Base-by-base conservation (phyloP, 768 basidiomycete genomes). In the Leucogyrophana mollusca region DNA sequence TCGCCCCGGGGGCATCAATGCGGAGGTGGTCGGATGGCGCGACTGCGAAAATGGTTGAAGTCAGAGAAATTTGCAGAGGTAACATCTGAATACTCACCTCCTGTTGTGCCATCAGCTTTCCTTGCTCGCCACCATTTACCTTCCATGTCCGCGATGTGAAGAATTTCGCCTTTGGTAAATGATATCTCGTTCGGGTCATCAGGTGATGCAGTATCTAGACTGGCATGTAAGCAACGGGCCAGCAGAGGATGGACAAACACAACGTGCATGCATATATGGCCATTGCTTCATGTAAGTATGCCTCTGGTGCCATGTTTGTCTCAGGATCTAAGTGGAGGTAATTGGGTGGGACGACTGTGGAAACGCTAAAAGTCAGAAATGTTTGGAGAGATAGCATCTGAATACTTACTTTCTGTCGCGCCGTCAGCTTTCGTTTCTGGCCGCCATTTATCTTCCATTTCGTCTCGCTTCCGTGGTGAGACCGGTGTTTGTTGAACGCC, bases 161-260 rank as follows among this genome's bases (percentile, higher is more conserved):
- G 79, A 34, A 92, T 73, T 59, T 97, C 94, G 44, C 93, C 92
- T 65, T 97, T 97, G 42, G 71, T 59, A 66, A 99, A 97, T 39
- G 90, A 90, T 32, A 99, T 87, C 69, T 99, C 96, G 61, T 90
- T 96, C 10, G 94, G 90, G 65, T 99, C 96, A 47, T 97, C 94
- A 22, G 88, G 73, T 2, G 89, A 91, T n/a, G 94, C 95, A 40
- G 79, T 80, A 71, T 99, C 95, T 98, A 67, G 21, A 30, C 53
- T 54, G 39, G n/a, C n/a, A 32, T 43, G 52, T 68, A 22, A 62
- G 57, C 38, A 51, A 55, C 34, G 49, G 17, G 37, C 46, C 34
- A 47, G 42, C 41, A 44, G 53, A 37, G 41, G 18, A 3, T 34
- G 22, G 43, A 49, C 53, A 17, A 39, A 49, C 34, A 50, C 45